These are phyloP conservation scores for Geotrichum siamense DNA, from an alignment of 1,139 yeast genomes.

Conservation along the genomic window DNA sequence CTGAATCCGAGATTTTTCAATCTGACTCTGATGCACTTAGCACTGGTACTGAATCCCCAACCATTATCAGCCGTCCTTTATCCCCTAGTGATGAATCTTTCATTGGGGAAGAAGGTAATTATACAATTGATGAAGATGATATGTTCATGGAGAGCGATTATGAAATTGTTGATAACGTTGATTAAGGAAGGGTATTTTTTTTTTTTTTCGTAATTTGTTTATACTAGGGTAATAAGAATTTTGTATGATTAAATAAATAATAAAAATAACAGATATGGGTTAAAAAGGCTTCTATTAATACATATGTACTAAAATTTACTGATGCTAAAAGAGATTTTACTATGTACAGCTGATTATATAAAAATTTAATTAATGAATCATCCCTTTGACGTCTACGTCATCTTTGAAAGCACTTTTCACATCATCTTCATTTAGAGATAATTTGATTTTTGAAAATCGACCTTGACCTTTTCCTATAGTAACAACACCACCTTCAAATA, in stretches of 20 bases:
- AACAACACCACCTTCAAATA: constrained; percentile 72
- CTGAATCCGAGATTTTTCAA: neutral
- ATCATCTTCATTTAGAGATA: constrained; percentile 68
- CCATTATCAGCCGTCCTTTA: constrained; percentile 4
- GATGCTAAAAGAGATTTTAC: no score
- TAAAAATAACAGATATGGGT: no score
- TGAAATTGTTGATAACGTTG: constrained; percentile 10
- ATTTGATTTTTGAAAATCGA: constrained; percentile 52
- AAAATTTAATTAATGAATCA: constrained; percentile 27
- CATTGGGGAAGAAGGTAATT: constrained; percentile 2
- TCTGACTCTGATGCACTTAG: neutral
- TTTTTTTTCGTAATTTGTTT: no score
- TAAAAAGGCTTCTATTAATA: no score
- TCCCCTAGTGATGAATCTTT: constrained; percentile 10
- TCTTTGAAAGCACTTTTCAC: constrained; percentile 51
- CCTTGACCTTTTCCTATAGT: constrained; percentile 59
- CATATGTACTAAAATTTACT: no score
- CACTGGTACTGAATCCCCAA: constrained; percentile 3
- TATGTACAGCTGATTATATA: no score
- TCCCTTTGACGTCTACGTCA: constrained; percentile 42
- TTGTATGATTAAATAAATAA: no score
- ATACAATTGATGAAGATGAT: constrained; percentile 11
- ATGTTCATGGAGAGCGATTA: constrained; percentile 14
- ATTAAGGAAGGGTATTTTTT: no score
- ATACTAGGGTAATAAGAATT: no score